Evolutionary conservation across 331 rosid genomes (phyloP).

Genomic region (Quercus phellos): DNA sequence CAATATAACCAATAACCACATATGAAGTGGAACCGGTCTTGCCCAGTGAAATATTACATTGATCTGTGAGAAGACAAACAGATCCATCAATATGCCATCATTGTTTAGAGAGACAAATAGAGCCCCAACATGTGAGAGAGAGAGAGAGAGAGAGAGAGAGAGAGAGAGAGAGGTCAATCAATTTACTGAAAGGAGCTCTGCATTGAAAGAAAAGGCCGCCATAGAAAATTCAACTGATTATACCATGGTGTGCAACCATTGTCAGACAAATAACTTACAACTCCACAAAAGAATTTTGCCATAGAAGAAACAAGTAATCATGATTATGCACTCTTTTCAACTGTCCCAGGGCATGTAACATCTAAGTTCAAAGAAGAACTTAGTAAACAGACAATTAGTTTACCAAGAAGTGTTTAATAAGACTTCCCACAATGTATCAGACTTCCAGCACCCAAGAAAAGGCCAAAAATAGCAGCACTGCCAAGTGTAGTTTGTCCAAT

Average conservation of each 20-base stretch:
- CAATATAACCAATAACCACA: not conserved
- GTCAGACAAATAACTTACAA: constrained; percentile 9
- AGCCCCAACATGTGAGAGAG: too few species aligned
- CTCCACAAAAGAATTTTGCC: not conserved
- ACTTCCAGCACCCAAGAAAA: constrained; percentile 90
- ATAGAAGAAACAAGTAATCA: not conserved
- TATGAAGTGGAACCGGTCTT: too few species aligned
- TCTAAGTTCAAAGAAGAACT: constrained; percentile 5
- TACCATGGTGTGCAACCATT: not conserved
- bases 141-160: too few species aligned
- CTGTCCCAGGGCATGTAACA: constrained; percentile 11
- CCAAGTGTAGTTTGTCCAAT: constrained; percentile 81
- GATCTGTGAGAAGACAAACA: too few species aligned
- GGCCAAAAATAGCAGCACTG: constrained; percentile 81
- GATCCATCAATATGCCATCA: too few species aligned
- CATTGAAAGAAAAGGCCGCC: not conserved
- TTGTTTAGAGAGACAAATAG: too few species aligned
- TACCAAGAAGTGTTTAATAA: constrained; percentile 32
- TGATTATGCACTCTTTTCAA: constrained; percentile 10
- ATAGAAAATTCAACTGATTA: not conserved
- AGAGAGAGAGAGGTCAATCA: too few species aligned
- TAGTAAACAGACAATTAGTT: constrained; percentile 17
- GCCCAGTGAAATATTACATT: too few species aligned
- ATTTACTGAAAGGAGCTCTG: not conserved
- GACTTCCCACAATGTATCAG: constrained; percentile 94